Evolutionary conservation across 148 eudicot species (phyloP), one percentile per base, ranked within the genome.

Genomic region (Beta vulgaris): DNA sequence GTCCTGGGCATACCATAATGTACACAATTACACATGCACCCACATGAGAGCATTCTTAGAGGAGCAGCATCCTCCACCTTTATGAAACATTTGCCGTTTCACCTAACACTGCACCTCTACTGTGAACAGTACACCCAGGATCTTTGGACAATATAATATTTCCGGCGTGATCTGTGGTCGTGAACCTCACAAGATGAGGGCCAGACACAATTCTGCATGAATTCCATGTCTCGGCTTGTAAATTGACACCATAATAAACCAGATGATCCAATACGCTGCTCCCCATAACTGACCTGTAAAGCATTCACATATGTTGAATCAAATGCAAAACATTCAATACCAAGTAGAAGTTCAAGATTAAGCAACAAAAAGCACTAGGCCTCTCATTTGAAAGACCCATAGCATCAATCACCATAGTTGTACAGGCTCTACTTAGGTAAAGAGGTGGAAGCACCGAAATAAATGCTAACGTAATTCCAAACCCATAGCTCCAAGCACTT

Each of bases 211-310:
- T 85, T 78, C 59, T 82, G 85, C 99, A 95, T 0, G 88, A 71
- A 67, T 80, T 82, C 78, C 84, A 74, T 26, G 80, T 51, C 37
- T 89, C 93, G 8, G 92, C 88, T 65, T 90, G 86, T 80, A 92
- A 76, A 77, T 83, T 66, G 49, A 96, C 82, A 7, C 91, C 97
- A 46, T 73, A 89, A 77, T 96, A 96, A 31, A 73, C 63, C 75
- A 96, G 73, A 84, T 96, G 99, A 79, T 96, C 99, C 29, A 78
- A 68, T 37, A 96, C 87, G 82, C 99, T 96, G 80, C 59, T 88
- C 55, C 99, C 99, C 66, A 84, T 69, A 68, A 92, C 94, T 18
- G 97, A 96, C 85, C 98, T 92, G 92, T 77, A 85, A 29, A 82
- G 61, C 51, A 43, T 35, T 10, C 23, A 59, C 64, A 61, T 49